Conservation (phyloP, 1,139 yeast species). For the Pichia sp. region DNA sequence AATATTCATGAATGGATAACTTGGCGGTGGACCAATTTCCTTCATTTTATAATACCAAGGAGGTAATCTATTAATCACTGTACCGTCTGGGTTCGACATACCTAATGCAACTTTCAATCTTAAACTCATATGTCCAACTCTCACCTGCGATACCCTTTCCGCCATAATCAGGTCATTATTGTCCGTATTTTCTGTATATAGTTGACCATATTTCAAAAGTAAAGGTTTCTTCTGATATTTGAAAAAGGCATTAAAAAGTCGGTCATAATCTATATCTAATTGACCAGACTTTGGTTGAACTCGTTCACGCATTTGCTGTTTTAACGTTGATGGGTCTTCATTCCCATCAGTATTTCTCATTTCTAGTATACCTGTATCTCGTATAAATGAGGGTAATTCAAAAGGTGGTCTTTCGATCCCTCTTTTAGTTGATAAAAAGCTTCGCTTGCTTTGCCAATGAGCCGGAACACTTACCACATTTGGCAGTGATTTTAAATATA, state of each 20-base stretch:
- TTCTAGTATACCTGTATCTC: constrained; percentile 79
- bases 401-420: constrained; percentile 72
- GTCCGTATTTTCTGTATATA: constrained; percentile 34
- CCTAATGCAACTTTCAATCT: constrained; percentile 65
- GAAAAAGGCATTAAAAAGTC: constrained; percentile 81
- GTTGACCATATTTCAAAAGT: constrained; percentile 63
- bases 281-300: constrained; percentile 89
- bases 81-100: constrained; percentile 38
- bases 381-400: constrained; percentile 69
- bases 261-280: constrained; percentile 79
- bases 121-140: constrained; percentile 65
- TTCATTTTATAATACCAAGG: constrained; percentile 81
- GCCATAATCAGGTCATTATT: constrained; percentile 18
- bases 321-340: constrained; percentile 32
- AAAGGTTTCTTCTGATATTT: constrained; percentile 71
- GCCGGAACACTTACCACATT: constrained; percentile 73
- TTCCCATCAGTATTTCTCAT: constrained; percentile 62
- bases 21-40: constrained; percentile 76
- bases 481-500: constrained; percentile 56
- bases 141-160: constrained; percentile 31
- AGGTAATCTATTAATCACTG: constrained; percentile 38
- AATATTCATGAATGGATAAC: constrained; percentile 64
- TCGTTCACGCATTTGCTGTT: constrained; percentile 72
- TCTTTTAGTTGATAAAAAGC: constrained; percentile 64
- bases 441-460: constrained; percentile 81